Conservation (phyloP, 495 filamentous ascomycete genomes). For the Diplogelasinospora grovesii region DNA sequence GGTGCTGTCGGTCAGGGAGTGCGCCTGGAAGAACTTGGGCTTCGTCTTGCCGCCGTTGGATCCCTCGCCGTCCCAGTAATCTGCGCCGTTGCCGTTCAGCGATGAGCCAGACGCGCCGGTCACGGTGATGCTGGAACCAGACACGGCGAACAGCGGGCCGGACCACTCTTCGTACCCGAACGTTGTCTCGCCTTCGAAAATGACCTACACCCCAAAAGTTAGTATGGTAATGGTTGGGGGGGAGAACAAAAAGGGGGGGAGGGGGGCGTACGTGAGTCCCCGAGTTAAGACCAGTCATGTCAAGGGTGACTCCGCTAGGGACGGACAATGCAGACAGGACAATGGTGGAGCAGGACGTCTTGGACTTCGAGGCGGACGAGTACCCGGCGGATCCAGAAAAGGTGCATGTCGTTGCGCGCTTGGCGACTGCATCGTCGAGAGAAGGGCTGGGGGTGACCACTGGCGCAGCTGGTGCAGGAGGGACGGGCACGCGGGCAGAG, state of each 20-base stretch:
- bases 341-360: slow-evolving; percentile 5
- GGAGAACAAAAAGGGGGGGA: too few species aligned
- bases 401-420: too few species aligned
- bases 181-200: slow-evolving; percentile 39
- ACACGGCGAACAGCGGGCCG: slow-evolving; percentile 44
- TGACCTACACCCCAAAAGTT: too few species aligned
- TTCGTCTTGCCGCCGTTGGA: slow-evolving; percentile 44
- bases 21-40: slow-evolving; percentile 49
- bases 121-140: slow-evolving; percentile 42
- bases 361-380: too few species aligned
- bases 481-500: too few species aligned
- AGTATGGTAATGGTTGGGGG: too few species aligned
- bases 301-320: slow-evolving; percentile 4
- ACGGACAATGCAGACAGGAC: slow-evolving; percentile 6
- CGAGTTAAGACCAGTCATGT: slow-evolving; percentile 1
- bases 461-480: too few species aligned
- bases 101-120: slow-evolving; percentile 35
- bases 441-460: too few species aligned
- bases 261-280: slow-evolving; percentile 8
- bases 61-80: slow-evolving; percentile 49
- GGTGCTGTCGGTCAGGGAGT: slow-evolving; percentile 33
- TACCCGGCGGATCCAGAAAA: too few species aligned
- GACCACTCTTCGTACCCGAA: slow-evolving; percentile 31
- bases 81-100: slow-evolving; percentile 40
- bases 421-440: too few species aligned